Conservation (phyloP, 2,329 filamentous ascomycete genomes). For the Coniochaeta prunicola region DNA sequence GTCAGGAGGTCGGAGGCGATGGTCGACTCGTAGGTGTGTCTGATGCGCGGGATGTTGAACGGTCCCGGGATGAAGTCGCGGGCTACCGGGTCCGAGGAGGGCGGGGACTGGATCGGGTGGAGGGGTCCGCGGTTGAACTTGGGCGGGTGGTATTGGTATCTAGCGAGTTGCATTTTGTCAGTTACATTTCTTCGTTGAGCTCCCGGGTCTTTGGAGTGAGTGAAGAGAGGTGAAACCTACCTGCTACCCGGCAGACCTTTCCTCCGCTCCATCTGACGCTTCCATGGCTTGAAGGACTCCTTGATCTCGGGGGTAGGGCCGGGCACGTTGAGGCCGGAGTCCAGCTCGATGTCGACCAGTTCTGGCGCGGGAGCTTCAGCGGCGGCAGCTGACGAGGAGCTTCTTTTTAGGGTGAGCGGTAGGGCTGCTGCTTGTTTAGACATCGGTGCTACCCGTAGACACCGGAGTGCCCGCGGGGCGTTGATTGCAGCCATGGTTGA, state of each 20-base stretch:
- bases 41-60: slow-evolving; percentile 78
- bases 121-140: slow-evolving; percentile 92
- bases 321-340: slow-evolving; percentile 40
- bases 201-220: too few relatives aligned
- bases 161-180: slow-evolving; percentile 28
- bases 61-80: slow-evolving; percentile 85
- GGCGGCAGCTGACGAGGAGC: slow-evolving; percentile 32
- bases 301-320: slow-evolving; percentile 30
- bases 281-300: slow-evolving; percentile 31
- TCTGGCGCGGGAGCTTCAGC: slow-evolving; percentile 19
- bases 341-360: slow-evolving; percentile 41
- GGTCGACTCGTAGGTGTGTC: slow-evolving; percentile 84
- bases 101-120: slow-evolving; percentile 87
- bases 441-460: not conserved
- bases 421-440: not conserved
- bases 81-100: slow-evolving; percentile 77
- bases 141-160: slow-evolving; percentile 91
- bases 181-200: not conserved
- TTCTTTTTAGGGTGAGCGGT: not conserved
- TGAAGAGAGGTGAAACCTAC: slow-evolving; percentile 21
- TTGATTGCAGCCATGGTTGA: not conserved
- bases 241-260: slow-evolving; percentile 37
- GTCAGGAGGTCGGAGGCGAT: slow-evolving; percentile 83
- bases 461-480: not conserved
- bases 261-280: slow-evolving; percentile 25